These are phyloP conservation scores for Clarireedia monteithiana DNA, from an alignment of 2,329 filamentous ascomycete species.

Conservation along the genomic window DNA sequence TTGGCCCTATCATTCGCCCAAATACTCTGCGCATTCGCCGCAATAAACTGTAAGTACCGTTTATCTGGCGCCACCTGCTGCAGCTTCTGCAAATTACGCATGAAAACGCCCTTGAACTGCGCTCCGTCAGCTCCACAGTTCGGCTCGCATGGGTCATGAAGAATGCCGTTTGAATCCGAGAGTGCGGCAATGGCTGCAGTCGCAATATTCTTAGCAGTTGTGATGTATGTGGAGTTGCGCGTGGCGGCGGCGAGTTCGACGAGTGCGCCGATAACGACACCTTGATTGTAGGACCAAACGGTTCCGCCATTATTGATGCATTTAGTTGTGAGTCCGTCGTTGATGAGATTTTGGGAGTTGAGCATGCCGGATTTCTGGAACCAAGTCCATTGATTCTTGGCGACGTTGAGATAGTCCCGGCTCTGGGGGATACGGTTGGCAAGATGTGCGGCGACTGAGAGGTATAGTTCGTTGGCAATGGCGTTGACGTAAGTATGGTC, in stretches of 20 bases:
- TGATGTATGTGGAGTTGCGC: constrained; percentile 33
- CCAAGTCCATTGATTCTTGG: constrained; percentile 42
- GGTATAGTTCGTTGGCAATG: constrained; percentile 50
- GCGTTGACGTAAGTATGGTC: constrained; percentile 45
- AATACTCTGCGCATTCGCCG: constrained; percentile 56
- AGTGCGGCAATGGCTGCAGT: constrained; percentile 42
- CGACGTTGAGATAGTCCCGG: constrained; percentile 48
- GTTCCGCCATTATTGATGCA: constrained; percentile 41
- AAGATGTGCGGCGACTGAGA: constrained; percentile 45
- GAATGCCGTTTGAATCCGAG: constrained; percentile 38
- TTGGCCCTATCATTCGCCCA: constrained; percentile 51
- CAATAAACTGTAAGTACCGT: constrained; percentile 46
- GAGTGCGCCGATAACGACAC: constrained; percentile 51
- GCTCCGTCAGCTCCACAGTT: constrained; percentile 41
- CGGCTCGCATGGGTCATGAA: constrained; percentile 47
- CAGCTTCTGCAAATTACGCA: constrained; percentile 54
- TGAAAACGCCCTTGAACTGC: constrained; percentile 69
- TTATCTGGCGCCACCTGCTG: constrained; percentile 38
- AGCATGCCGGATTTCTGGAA: constrained; percentile 42
- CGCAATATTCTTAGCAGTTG: constrained; percentile 46
- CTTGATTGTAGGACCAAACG: constrained; percentile 51
- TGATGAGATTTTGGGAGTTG: constrained; percentile 40
- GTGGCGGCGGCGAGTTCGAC: constrained; percentile 48
- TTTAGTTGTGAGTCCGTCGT: constrained; percentile 41
- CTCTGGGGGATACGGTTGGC: constrained; percentile 45